A percentile compares a stretch with the other conserved stretches of the same genome.
Evolutionary conservation across 2,329 filamentous ascomycete species (phyloP).

Genomic region (Trichoderma afroharzianum): DNA sequence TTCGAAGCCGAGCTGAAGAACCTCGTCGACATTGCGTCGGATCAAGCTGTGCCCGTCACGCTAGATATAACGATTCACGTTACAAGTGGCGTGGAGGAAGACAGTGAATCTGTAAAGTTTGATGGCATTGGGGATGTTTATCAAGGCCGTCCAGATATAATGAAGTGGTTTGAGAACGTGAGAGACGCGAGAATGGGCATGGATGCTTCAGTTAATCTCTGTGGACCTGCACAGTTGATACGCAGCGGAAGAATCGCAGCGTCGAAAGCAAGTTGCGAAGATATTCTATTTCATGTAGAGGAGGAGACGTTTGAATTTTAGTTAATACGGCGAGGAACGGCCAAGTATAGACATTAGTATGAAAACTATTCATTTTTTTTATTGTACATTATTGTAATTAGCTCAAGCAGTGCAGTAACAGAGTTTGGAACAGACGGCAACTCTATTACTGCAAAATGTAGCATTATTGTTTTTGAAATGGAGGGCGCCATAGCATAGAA

Average conservation of each 20-base stretch:
- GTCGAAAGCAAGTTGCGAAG: not conserved
- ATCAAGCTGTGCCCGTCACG: not conserved
- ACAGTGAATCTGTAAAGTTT: not conserved
- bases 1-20: not conserved
- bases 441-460: not conserved
- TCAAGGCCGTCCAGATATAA: not conserved
- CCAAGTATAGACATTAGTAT: not conserved
- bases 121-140: not conserved
- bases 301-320: not conserved
- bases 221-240: not conserved
- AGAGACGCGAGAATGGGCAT: not conserved
- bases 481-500: not conserved
- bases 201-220: not conserved
- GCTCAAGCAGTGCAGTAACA: not conserved
- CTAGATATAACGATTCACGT: not conserved
- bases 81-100: not conserved
- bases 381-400: no score
- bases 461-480: not conserved
- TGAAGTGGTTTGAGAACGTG: not conserved
- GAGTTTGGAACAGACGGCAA: not conserved
- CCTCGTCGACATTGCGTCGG: not conserved
- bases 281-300: not conserved
- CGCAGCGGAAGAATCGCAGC: not conserved
- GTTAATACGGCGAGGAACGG: not conserved
- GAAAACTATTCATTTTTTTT: not conserved